These are phyloP conservation scores for Saposhnikovia divaricata DNA, from an alignment of 129 eudicot species.

Conservation along the genomic window DNA sequence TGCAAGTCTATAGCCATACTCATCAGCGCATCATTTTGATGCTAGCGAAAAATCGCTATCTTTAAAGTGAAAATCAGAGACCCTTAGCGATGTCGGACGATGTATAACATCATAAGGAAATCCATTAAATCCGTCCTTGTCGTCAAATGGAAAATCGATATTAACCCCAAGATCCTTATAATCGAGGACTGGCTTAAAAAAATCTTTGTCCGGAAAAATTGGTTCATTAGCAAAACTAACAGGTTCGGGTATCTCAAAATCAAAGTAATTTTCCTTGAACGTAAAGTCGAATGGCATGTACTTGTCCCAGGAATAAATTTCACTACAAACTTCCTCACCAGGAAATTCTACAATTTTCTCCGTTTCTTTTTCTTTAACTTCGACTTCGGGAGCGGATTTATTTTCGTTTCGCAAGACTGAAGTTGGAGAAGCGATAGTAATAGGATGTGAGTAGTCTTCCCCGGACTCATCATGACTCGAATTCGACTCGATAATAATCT, in stretches of 20 bases:
- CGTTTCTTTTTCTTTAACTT: conserved; percentile 8
- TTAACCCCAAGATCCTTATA: neutral
- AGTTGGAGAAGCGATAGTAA: conserved; percentile 43
- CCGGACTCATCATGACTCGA: conserved; percentile 74
- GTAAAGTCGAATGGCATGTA: conserved; percentile 38
- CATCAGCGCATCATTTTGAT: neutral
- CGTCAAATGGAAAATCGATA: neutral
- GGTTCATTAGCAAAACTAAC: conserved; percentile 25
- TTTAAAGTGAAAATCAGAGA: neutral
- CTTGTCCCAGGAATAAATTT: conserved; percentile 13
- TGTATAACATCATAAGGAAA: neutral
- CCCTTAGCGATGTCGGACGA: neutral
- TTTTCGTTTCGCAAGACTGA: conserved; percentile 44
- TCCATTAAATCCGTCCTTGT: neutral
- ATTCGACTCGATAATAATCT: conserved; percentile 26
- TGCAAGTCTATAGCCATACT: neutral
- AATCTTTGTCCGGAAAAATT: neutral
- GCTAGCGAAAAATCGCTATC: neutral
- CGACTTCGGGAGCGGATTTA: neutral
- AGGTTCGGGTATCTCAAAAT: conserved; percentile 34
- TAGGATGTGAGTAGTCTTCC: conserved; percentile 40
- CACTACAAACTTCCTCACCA: neutral
- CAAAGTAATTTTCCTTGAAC: conserved; percentile 37
- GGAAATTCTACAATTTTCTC: neutral
- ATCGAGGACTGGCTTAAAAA: neutral